Base-by-base conservation (phyloP, 306 rosid genomes). In the Macrotyloma uniflorum region DNA sequence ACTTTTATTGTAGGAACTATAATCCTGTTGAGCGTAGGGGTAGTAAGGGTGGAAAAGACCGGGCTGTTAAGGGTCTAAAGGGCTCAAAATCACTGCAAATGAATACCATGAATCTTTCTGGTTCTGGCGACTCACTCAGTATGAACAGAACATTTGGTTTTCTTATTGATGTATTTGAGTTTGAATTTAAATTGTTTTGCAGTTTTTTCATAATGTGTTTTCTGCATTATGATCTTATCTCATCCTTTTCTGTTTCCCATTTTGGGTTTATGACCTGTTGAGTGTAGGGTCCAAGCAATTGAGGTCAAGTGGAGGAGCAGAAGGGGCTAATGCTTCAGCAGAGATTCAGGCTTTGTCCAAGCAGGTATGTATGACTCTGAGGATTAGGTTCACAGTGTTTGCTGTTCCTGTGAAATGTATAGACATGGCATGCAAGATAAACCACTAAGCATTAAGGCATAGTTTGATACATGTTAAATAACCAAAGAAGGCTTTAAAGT, bases 21-120 rank as follows among this genome's bases (percentile, higher is more conserved):
- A 86, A 96, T 78, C 99, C 99, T 8, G 87, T 96, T 66, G 98
- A 93, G 89, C 88, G 98, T 72, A 88, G 99, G 80, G 4, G 14
- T 42, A 18, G 77, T 33, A 96, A 91, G 84, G 97, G 93, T 74
- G 96, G 89, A 78, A 96, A 89, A 82, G 97, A 88, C 54, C 81
- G 89, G 55, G 73, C 26, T 84, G 32, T 80, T 45, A 95, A 84
- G 87, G 87, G 89, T 72, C 83, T 74, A 74, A 95, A 86, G 88
- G 62, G 64, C 82, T 43, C 98, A 55, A 96, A 90, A 83, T 96
- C 98, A 66, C 86, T 95, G 72, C 89, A 80, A 54, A 72, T 77
- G 38, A 82, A 59, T 58, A 23, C 67, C 23, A 80, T 45, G 77
- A 79, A 70, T 42, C 61, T 75, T 79, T 22, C 79, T 55, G 70